Conservation (phyloP, 495 filamentous ascomycete species). For the Aspergillus nanangensis region DNA sequence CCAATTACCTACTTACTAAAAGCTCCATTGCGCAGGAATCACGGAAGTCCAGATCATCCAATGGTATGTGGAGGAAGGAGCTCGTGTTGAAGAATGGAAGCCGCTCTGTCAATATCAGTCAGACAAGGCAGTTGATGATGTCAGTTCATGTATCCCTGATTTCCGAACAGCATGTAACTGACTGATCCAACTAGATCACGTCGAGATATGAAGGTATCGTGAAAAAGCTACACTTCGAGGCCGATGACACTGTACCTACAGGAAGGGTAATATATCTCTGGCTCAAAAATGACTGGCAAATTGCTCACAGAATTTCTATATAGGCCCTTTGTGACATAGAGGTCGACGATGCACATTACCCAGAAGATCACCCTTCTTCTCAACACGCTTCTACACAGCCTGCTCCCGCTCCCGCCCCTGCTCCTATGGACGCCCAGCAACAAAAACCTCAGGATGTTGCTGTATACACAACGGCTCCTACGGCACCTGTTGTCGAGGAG, state of each 20-base stretch:
- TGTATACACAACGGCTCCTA: constrained; percentile 8
- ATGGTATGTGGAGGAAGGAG: constrained; percentile 97
- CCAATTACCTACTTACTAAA: too few species aligned
- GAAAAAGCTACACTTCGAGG: constrained; percentile 92
- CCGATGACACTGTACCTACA: constrained; percentile 93
- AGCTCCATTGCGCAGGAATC: constrained; percentile 58
- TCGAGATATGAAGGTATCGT: constrained; percentile 92
- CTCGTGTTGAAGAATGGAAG: constrained; percentile 95
- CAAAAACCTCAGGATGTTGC: constrained; percentile 17
- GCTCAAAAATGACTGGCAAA: neutral
- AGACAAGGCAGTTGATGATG: constrained; percentile 97
- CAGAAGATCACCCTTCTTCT: constrained; percentile 47
- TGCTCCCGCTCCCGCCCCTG: constrained; percentile 9
- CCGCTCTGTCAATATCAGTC: constrained; percentile 96
- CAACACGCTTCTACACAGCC: constrained; percentile 23
- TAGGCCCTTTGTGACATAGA: constrained; percentile 53
- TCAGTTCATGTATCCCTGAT: constrained; percentile 31
- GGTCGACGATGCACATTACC: constrained; percentile 54
- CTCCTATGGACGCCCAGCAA: neutral
- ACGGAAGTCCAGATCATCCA: constrained; percentile 98
- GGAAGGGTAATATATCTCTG: constrained; percentile 52
- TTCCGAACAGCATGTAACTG: too few species aligned
- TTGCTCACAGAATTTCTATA: constrained; percentile 4
- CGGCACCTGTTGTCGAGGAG: constrained; percentile 3
- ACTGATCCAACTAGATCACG: constrained; percentile 60